phyloP scores from a whole-genome alignment of 192 early-diverging fungal species.

The Coemansia nantahalensis region DNA sequence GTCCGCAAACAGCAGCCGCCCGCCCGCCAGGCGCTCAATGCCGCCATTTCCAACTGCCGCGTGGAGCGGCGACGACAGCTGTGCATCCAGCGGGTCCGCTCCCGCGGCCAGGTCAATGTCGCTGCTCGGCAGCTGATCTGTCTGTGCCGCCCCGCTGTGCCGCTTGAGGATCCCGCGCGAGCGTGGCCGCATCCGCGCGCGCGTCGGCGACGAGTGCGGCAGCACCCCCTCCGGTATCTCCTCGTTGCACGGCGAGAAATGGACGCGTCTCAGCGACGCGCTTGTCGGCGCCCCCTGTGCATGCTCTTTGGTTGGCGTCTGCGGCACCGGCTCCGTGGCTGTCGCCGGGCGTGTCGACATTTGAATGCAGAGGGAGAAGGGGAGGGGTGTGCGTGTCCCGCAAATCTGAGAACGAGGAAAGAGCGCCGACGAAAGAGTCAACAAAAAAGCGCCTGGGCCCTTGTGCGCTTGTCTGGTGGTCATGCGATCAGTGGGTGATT shows the following conservation, averaged over 20 bases:
- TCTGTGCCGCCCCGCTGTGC: not conserved
- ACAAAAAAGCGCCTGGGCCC: too few species aligned
- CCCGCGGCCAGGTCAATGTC: slow-evolving; percentile 9
- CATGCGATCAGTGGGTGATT: too few species aligned
- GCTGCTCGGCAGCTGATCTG: slow-evolving; percentile 8
- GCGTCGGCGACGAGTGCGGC: slow-evolving; percentile 48
- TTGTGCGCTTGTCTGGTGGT: too few species aligned
- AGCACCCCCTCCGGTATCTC: slow-evolving; percentile 27
- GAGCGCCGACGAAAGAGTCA: too few species aligned
- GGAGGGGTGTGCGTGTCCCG: too few species aligned
- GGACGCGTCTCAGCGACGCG: slow-evolving; percentile 31
- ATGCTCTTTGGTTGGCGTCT: not conserved
- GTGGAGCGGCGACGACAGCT: slow-evolving; percentile 6
- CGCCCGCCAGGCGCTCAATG: too few species aligned
- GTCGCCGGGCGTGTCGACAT: not conserved
- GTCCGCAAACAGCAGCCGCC: too few species aligned
- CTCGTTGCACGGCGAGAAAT: slow-evolving; percentile 45
- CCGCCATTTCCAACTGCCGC: not conserved
- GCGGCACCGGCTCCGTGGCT: not conserved
- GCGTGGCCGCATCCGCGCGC: slow-evolving; percentile 23
- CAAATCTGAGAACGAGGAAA: too few species aligned
- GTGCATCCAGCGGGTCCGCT: slow-evolving; percentile 8
- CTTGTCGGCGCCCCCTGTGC: not conserved
- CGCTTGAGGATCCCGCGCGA: slow-evolving; percentile 44
- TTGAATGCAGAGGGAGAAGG: too few species aligned